phyloP scores from a whole-genome alignment of 257 asterid genomes.

The Thymus quinquecostatus region DNA sequence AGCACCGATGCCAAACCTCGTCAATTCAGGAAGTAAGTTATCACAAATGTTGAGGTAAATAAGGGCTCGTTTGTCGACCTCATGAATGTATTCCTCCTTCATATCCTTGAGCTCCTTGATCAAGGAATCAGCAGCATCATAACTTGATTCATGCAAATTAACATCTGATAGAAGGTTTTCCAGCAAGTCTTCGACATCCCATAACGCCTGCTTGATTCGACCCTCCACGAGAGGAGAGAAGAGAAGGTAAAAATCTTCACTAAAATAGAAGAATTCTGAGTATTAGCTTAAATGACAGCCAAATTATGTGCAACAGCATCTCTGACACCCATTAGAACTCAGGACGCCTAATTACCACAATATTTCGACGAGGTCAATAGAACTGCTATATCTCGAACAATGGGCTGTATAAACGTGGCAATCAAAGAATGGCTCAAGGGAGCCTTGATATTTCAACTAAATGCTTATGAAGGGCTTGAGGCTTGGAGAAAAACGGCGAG shows the following conservation, averaged over 20 bases:
- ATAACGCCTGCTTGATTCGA: too few species aligned
- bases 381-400: not conserved
- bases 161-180: not conserved
- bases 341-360: conserved; percentile 33
- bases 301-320: conserved; percentile 34
- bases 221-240: not conserved
- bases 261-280: conserved; percentile 10
- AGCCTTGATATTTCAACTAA: conserved; percentile 82
- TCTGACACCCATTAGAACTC: conserved; percentile 28
- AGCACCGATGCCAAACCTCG: not conserved
- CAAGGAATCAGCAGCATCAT: too few species aligned
- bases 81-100: too few species aligned
- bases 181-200: too few species aligned
- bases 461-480: conserved; percentile 86
- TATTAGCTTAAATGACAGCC: conserved; percentile 15
- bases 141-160: too few species aligned
- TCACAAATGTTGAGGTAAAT: not conserved
- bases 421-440: conserved; percentile 32
- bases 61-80: not conserved
- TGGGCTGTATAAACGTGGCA: not conserved
- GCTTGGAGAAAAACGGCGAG: conserved; percentile 96
- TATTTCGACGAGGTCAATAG: not conserved
- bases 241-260: not conserved
- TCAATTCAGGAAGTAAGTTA: not conserved
- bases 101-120: too few species aligned